Conservation (phyloP, 208 protist genomes). For the Plasmodiophora brassicae region DNA sequence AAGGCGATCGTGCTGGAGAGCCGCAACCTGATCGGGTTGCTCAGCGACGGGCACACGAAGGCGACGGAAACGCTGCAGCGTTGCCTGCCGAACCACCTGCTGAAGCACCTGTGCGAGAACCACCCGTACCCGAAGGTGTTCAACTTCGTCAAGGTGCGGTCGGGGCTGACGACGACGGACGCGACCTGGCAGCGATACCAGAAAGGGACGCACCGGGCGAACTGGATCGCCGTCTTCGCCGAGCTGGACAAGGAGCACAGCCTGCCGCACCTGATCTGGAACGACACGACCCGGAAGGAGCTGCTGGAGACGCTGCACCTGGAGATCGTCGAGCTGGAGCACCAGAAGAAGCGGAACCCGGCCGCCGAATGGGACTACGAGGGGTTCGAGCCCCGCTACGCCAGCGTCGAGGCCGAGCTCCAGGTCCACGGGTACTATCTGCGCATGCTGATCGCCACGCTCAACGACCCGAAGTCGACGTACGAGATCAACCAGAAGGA, state of each 20-base stretch:
- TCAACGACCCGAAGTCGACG: not conserved
- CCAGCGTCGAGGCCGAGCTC: conserved; percentile 18
- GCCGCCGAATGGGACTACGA: conserved; percentile 25
- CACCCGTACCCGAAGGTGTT: conserved; percentile 2
- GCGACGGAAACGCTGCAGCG: not conserved
- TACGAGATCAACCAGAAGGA: conserved; percentile 27
- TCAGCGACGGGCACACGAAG: not conserved
- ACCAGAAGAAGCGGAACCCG: conserved; percentile 14
- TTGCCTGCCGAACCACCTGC: conserved; percentile 10
- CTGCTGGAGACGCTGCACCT: not conserved
- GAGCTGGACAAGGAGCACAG: conserved; percentile 14
- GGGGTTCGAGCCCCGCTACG: conserved; percentile 20
- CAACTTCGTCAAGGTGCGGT: not conserved
- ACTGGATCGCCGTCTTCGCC: conserved; percentile 27
- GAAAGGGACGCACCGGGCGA: not conserved
- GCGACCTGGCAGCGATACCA: conserved; percentile 9
- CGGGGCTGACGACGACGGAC: not conserved
- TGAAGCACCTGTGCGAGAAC: conserved; percentile 23
- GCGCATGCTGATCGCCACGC: not conserved
- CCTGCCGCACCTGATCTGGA: conserved; percentile 24
- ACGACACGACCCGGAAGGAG: conserved; percentile 6
- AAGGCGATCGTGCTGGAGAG: conserved; percentile 23
- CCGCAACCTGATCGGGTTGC: not conserved
- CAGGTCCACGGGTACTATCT: conserved; percentile 34
- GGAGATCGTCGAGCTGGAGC: not conserved